Conservation (phyloP, 176 grass and related monocot species). For the Melocanna baccifera region DNA sequence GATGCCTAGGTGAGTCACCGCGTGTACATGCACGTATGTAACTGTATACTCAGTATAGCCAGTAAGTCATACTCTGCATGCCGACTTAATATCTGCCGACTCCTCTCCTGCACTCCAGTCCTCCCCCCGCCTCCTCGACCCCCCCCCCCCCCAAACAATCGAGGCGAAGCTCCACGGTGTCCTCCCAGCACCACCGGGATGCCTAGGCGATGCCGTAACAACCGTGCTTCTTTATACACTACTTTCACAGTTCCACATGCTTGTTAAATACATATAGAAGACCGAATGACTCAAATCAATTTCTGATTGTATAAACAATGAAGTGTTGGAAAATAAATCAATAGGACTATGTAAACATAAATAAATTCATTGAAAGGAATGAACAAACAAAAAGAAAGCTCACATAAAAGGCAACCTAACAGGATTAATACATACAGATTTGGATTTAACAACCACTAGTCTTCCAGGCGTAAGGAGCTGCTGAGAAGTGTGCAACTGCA, state of each 20-base stretch:
- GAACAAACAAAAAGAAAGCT: not conserved
- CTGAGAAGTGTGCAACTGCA: conserved; percentile 54
- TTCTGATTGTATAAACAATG: not conserved
- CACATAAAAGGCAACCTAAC: conserved; percentile 8
- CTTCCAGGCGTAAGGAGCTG: conserved; percentile 81
- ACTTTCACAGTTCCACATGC: not conserved
- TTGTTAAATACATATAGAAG: not conserved
- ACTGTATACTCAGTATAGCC: too few relatives aligned
- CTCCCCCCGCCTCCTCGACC: too few relatives aligned
- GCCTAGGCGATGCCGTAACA: too few relatives aligned
- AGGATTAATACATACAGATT: conserved; percentile 55
- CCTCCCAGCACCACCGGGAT: too few relatives aligned
- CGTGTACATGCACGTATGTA: too few relatives aligned
- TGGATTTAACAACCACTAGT: conserved; percentile 84
- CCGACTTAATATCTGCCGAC: too few relatives aligned
- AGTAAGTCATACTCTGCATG: too few relatives aligned
- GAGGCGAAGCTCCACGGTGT: too few relatives aligned
- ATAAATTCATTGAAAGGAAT: conserved; percentile 12
- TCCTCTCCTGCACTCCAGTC: too few relatives aligned
- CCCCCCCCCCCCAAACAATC: too few relatives aligned
- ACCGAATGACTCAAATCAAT: not conserved
- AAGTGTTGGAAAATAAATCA: not conserved
- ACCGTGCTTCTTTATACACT: not conserved
- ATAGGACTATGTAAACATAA: conserved; percentile 13
- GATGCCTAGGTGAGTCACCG: too few relatives aligned